phyloP scores from a whole-genome alignment of 164 flowering plant species.

The Sedum album region DNA sequence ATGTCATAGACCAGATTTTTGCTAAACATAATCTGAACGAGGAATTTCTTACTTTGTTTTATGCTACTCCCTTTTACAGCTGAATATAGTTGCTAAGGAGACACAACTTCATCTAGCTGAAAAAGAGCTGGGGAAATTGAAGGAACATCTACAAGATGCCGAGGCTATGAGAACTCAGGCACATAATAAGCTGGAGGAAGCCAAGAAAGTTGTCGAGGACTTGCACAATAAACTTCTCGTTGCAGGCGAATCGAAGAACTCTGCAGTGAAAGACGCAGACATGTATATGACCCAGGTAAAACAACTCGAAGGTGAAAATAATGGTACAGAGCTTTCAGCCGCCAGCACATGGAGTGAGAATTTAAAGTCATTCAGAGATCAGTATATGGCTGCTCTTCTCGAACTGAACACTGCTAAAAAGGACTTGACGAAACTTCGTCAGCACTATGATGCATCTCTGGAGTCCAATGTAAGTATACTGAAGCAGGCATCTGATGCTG shows the following conservation, averaged over 20 bases:
- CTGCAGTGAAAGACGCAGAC: constrained; percentile 45
- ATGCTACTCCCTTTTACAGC: constrained; percentile 16
- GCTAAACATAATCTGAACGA: background rate
- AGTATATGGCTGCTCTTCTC: background rate
- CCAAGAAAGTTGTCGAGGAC: constrained; percentile 52
- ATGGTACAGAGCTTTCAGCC: background rate
- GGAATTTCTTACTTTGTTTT: background rate
- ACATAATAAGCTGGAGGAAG: constrained; percentile 61
- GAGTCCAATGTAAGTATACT: background rate
- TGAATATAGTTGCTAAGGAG: constrained; percentile 76
- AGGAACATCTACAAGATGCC: constrained; percentile 63
- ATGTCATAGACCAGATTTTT: background rate
- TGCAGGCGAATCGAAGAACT: constrained; percentile 46
- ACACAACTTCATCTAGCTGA: constrained; percentile 66
- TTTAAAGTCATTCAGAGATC: background rate
- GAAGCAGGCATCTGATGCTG: constrained; percentile 8
- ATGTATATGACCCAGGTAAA: constrained; percentile 42
- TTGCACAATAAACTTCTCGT: constrained; percentile 42
- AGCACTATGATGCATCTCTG: constrained; percentile 7
- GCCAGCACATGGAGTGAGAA: constrained; percentile 6
- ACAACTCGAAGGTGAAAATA: constrained; percentile 39
- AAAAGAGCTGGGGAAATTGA: constrained; percentile 67
- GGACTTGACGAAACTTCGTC: constrained; percentile 4
- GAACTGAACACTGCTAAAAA: background rate
- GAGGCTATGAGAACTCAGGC: constrained; percentile 62